These are phyloP conservation scores for Gonapodya prolifera DNA, from an alignment of 192 early-diverging fungal genomes.

Conservation along the genomic window DNA sequence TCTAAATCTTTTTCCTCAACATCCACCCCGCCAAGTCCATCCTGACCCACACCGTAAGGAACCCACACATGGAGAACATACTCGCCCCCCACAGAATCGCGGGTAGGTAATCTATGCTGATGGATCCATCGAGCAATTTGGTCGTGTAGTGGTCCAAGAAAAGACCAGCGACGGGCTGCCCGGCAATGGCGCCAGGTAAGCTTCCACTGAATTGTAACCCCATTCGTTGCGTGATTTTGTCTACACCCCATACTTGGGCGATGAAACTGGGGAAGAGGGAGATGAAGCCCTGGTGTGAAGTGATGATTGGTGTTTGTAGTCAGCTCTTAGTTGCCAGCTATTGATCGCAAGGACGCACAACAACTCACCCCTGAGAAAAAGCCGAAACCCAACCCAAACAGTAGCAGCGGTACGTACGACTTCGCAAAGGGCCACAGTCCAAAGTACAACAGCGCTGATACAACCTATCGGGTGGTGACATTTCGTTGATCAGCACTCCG, in stretches of 20 bases:
- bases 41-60: neutral
- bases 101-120: neutral
- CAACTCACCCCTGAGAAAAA: neutral
- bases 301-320: too few relatives aligned
- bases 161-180: neutral
- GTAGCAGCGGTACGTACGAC: neutral
- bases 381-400: neutral
- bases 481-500: neutral
- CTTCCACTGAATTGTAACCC: neutral
- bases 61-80: neutral
- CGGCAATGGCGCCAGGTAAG: neutral
- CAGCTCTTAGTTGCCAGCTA: too few relatives aligned
- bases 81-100: constrained; percentile 1
- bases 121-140: neutral
- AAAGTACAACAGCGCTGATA: neutral
- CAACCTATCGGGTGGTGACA: neutral
- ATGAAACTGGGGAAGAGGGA: constrained; percentile 23
- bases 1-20: neutral
- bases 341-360: too few relatives aligned
- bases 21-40: constrained; percentile 3
- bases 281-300: constrained; percentile 17
- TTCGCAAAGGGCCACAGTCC: constrained; percentile 1
- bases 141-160: neutral
- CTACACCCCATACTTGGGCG: neutral
- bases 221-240: neutral